A percentile compares a stretch with the other conserved stretches of the same genome.
Evolutionary conservation across 768 basidiomycete genomes (phyloP).

Genomic region (Amylocystis lapponica): DNA sequence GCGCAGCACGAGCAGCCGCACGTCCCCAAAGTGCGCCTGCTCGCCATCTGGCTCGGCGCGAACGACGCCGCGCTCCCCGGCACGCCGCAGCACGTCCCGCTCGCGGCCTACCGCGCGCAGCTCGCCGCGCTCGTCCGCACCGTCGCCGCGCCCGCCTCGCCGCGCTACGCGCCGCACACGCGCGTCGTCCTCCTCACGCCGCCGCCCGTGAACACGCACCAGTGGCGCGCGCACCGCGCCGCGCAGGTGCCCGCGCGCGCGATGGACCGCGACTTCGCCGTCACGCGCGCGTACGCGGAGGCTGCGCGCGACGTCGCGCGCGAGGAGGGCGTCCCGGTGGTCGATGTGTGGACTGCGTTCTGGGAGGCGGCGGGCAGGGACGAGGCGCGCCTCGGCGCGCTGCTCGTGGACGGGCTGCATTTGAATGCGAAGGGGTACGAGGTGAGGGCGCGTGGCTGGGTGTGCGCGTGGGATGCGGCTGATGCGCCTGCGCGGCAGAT

Average conservation of each 20-base stretch:
- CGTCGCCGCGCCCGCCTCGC: slow-evolving; percentile 56
- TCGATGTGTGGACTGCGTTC: slow-evolving; percentile 69
- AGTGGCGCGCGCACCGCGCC: slow-evolving; percentile 45
- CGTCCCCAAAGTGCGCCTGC: slow-evolving; percentile 58
- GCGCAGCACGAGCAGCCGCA: slow-evolving; percentile 40
- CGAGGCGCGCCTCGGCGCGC: slow-evolving; percentile 44
- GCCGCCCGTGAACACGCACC: slow-evolving; percentile 70
- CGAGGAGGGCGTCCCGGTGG: slow-evolving; percentile 49
- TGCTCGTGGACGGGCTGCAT: slow-evolving; percentile 76
- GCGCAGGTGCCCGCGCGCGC: slow-evolving; percentile 43
- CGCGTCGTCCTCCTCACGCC: slow-evolving; percentile 78
- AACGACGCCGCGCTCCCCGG: slow-evolving; percentile 75
- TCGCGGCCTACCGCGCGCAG: slow-evolving; percentile 58
- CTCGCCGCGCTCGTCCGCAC: slow-evolving; percentile 55
- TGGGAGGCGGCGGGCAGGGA: slow-evolving; percentile 64
- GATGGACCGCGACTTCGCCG: slow-evolving; percentile 56
- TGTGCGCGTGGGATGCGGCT: too few relatives aligned
- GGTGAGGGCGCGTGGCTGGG: slow-evolving; percentile 37
- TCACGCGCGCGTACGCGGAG: slow-evolving; percentile 66
- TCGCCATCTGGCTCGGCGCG: slow-evolving; percentile 86
- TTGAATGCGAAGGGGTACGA: slow-evolving; percentile 65
- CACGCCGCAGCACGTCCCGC: slow-evolving; percentile 74
- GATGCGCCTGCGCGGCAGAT: slow-evolving; percentile 36
- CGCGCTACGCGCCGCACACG: slow-evolving; percentile 64
- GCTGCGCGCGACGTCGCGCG: slow-evolving; percentile 58